These are phyloP conservation scores for Talaromyces amestolkiae DNA, from an alignment of 2,329 filamentous ascomycete species.

Conservation along the genomic window DNA sequence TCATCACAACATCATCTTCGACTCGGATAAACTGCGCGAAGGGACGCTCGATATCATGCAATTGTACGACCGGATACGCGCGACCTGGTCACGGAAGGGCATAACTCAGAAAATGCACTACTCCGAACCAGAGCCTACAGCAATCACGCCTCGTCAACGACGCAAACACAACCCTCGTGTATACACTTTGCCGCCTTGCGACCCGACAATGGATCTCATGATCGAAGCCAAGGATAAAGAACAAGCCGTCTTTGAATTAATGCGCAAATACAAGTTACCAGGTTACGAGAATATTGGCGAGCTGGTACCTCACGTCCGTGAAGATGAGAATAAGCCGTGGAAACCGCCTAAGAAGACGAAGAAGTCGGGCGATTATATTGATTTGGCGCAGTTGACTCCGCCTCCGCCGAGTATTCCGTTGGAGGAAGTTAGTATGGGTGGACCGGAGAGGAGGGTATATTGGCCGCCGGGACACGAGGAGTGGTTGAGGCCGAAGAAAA, in stretches of 20 bases:
- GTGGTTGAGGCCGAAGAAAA: conserved; percentile 70
- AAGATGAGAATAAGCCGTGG: conserved; percentile 67
- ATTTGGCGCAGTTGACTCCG: conserved; percentile 45
- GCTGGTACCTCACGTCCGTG: conserved; percentile 71
- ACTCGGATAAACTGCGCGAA: conserved; percentile 69
- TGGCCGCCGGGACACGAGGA: conserved; percentile 90
- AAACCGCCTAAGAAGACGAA: conserved; percentile 50
- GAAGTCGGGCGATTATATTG: conserved; percentile 41
- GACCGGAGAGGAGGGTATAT: conserved; percentile 75
- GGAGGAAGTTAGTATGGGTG: conserved; percentile 81
- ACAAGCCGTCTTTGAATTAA: conserved; percentile 90
- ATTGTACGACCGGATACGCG: conserved; percentile 72
- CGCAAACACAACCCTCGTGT: conserved; percentile 84
- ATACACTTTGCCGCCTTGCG: conserved; percentile 75
- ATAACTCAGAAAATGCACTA: conserved; percentile 98
- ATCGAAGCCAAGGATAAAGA: conserved; percentile 99
- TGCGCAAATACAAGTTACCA: conserved; percentile 81
- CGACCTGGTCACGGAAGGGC: conserved; percentile 78
- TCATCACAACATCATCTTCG: conserved; percentile 92
- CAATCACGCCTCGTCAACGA: conserved; percentile 72
- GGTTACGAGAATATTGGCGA: conserved; percentile 74
- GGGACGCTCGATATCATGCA: conserved; percentile 77
- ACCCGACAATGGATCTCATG: conserved; percentile 89
- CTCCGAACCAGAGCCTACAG: conserved; percentile 73
- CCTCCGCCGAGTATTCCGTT: conserved; percentile 53